Base-by-base conservation (phyloP, 2,329 filamentous ascomycete species). In the Aspergillus ruber region DNA sequence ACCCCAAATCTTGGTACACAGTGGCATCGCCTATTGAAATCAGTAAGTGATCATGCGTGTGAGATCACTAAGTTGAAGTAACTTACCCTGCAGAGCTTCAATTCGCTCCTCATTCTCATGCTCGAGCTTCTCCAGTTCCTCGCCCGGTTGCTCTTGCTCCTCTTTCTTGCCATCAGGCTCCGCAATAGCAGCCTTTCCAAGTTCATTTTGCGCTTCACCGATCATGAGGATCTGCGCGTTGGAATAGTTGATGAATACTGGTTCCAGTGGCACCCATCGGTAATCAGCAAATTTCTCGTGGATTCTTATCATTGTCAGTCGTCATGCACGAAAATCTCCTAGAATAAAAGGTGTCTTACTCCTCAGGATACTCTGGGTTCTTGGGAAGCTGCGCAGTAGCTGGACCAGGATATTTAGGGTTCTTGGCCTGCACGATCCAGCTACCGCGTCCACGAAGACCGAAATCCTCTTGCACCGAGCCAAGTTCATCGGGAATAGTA, bases 141-240 rank as follows among this genome's bases (percentile, higher is more conserved):
- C 82, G n/a, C 75, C 70, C 0, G 85, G 83, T 2, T 82, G 78
- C 52, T 83, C 79, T 57, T 84, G 82, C 13, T 74, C 73, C 5
- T 74, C 63, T 52, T 79, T 72, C 57, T 84, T 72, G 6, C 50
- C 53, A n/a, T 58, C 59, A 7, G 54, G 39, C 40, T 68, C 62
- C n/a, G 65, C 60, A 27, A 56, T 60, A 9, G 61, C 65, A 20
- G 61, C 65, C 52, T 65, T 68, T 5, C 64, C 66, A 38, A 70
- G 57, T 3, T 57, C 52, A 21, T 63, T 59, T 18, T 64, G 57
- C 1, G 63, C 60, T 2, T 79, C 78, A 6, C 90, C 89, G 40
- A 95, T 84, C 48, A 95, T 75, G 8, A 95, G 70, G 46, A 95
- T 77, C 61, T 95, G 88, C 0, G 85, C 80, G 54, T 88, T 86